Conservation (phyloP, 1,139 yeast genomes). For the Lodderomyces pseudojiufengensis region DNA sequence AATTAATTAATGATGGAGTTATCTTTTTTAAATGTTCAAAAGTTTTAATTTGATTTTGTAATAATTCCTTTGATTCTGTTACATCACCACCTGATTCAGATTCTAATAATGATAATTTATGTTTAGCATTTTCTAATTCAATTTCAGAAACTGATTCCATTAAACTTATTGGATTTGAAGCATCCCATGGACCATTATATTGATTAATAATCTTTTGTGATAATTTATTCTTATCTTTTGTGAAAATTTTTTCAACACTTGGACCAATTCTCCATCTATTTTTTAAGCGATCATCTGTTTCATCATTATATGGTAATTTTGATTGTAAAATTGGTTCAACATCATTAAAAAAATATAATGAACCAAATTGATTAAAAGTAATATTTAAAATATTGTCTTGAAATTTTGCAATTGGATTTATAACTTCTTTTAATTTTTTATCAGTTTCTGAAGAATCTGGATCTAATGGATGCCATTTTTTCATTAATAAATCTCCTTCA, state of each 20-base stretch:
- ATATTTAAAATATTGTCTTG: slow-evolving; percentile 49
- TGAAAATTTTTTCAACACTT: slow-evolving; percentile 73
- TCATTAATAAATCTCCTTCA: slow-evolving; percentile 81
- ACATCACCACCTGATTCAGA: slow-evolving; percentile 49
- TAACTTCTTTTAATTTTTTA: slow-evolving; percentile 49
- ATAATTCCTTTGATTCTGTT: slow-evolving; percentile 37
- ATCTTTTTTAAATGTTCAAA: slow-evolving; percentile 57
- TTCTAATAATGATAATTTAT: slow-evolving; percentile 52
- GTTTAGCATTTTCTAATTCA: slow-evolving; percentile 61
- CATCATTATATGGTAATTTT: slow-evolving; percentile 63
- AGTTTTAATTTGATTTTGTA: slow-evolving; percentile 51
- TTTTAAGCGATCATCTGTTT: slow-evolving; percentile 47
- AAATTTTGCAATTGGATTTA: slow-evolving; percentile 60
- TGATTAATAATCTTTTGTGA: slow-evolving; percentile 42
- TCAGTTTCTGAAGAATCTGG: slow-evolving; percentile 29
- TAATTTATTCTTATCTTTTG: slow-evolving; percentile 59
- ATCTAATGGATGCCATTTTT: slow-evolving; percentile 80
- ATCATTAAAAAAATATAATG: slow-evolving; percentile 71
- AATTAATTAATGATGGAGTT: slow-evolving; percentile 54
- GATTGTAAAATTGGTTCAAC: slow-evolving; percentile 40
- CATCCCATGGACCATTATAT: slow-evolving; percentile 73
- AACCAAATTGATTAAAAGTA: slow-evolving; percentile 71
- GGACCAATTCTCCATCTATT: slow-evolving; percentile 91
- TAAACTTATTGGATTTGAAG: slow-evolving; percentile 54
- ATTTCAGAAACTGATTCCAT: slow-evolving; percentile 61